Base-by-base conservation (phyloP, 2,329 filamentous ascomycete genomes). In the Exophiala oligosperma region DNA sequence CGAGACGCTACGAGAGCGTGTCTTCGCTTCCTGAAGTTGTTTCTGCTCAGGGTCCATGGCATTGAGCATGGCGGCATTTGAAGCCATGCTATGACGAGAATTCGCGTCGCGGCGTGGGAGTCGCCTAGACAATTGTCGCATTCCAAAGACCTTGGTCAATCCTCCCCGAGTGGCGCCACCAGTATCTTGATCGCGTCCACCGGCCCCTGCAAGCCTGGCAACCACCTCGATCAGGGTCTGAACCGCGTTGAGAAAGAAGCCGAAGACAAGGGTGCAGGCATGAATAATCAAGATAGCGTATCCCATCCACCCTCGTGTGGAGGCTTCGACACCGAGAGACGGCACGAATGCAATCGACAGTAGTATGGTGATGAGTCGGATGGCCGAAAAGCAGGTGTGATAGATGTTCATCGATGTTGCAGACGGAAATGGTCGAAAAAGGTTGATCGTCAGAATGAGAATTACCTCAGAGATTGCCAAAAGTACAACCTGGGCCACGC, bases 351-450 rank as follows among this genome's bases (percentile, higher is more conserved):
- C 81, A 35, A 92, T 84, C 79, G 90, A 91, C 54, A 93, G 77
- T 54, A 93, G 77, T 48, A 92, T 82, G 0, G 88, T 88, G 49
- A 90, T 75, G 32, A 97, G 87, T 35, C 94, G 86, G 12, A 96
- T 78, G 1, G 82, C 77, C 0, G 92, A 85, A 73, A 97, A 96
- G 62, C 92, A 85, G 1, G 89, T 90, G 68, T 97, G 92, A 66
- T 97, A 97, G 8, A 91, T 85, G 70, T 97, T 97, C 94, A 99
- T 99, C 28, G 93, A 97, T 0, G 94, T 97, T 23, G 92, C 86
- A 1, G 87, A 86, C 60, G 93, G 88, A 69, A 95, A 99, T 0
- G 94, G 94, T 14, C 90, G 86, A 77, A 97, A 96, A 6, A 91
- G 91, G 67, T 94, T 87, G 3, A 97, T 77, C 0, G 92, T 93